Evolutionary conservation across 2,329 filamentous ascomycete species (phyloP), one percentile per base, ranked within the genome.

Genomic region (Capronia epimyces): DNA sequence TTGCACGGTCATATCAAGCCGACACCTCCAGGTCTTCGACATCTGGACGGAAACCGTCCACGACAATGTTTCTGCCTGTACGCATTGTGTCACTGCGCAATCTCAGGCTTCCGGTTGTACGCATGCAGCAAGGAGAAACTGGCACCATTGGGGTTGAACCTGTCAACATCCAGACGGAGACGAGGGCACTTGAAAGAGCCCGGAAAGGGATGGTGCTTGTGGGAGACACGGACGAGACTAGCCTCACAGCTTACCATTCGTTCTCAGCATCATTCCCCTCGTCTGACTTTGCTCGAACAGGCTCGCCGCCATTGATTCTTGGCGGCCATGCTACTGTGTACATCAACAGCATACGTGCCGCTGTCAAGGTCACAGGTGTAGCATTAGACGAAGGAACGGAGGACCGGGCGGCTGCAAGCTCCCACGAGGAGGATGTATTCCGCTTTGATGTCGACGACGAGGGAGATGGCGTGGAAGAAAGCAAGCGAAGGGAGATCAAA

Each of bases 51-150:
- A 7, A 15, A 16, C 43, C 39, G 29, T 7, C 40, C 12, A 34
- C 24, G 25, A 46, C 48, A 15, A 34, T 32, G 7, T 60, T 55
- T 32, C 36, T 56, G 56, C 76, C 77, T 20, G 89, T 91, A 4
- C 83, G 79, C 37, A 82, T 97, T 46, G 83, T 87, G 39, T 97
- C 90, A 61, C 83, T 96, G 37, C 84, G 91, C 18, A 95, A 95
- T 60, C 74, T 98, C 7, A 82, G 91, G 3, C 74, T 96, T 2
- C 88, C 91, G 0, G 89, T 96, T 0, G 81, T 82, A 41, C 81
- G 78, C 0, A 76, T 97, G 6, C 77, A 83, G 44, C 77, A 83
- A 13, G 89, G 88, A 8, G 91, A 98, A 68, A 89, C 91, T 4
- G 93, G 91, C 1, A 96, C 90, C 0, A 79, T 98, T 47, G 91